phyloP scores from a whole-genome alignment of 768 basidiomycete species.

The Cystobasidium ongulense region DNA sequence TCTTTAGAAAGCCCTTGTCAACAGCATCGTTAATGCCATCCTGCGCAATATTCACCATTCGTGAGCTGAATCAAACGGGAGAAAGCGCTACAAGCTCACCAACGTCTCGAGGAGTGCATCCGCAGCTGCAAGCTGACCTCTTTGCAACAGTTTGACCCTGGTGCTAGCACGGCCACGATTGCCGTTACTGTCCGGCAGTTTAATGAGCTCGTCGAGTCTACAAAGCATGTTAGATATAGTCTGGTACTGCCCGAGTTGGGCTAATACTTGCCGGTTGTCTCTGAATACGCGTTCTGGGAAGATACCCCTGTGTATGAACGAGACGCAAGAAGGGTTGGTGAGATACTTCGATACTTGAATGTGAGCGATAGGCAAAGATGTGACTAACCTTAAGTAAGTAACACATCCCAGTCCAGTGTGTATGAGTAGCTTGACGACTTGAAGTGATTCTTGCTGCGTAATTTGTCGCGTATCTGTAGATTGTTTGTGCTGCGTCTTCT shows the following conservation, averaged over 20 bases:
- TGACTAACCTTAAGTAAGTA: conserved; percentile 35
- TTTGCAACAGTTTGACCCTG: conserved; percentile 63
- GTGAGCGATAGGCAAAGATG: neutral
- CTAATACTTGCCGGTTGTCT: conserved; percentile 20
- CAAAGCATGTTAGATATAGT: neutral
- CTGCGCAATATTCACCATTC: conserved; percentile 58
- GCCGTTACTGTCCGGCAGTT: neutral
- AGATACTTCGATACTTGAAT: neutral
- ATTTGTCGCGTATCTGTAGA: neutral
- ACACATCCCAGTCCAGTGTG: conserved; percentile 38
- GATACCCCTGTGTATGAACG: conserved; percentile 34
- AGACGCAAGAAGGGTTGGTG: neutral
- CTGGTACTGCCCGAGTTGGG: neutral
- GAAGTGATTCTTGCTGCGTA: neutral
- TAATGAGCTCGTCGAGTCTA: conserved; percentile 10
- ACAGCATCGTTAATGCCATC: conserved; percentile 78
- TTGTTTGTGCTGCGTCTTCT: conserved; percentile 21
- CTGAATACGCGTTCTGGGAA: conserved; percentile 35
- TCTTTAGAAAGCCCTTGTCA: conserved; percentile 71
- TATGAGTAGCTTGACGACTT: conserved; percentile 26
- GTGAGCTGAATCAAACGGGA: neutral
- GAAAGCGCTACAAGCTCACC: conserved; percentile 48
- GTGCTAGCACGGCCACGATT: conserved; percentile 48
- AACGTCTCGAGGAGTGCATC: conserved; percentile 73
- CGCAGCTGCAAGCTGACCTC: conserved; percentile 72